phyloP scores from a whole-genome alignment of 2,329 filamentous ascomycete genomes.

The Nemania diffusa region DNA sequence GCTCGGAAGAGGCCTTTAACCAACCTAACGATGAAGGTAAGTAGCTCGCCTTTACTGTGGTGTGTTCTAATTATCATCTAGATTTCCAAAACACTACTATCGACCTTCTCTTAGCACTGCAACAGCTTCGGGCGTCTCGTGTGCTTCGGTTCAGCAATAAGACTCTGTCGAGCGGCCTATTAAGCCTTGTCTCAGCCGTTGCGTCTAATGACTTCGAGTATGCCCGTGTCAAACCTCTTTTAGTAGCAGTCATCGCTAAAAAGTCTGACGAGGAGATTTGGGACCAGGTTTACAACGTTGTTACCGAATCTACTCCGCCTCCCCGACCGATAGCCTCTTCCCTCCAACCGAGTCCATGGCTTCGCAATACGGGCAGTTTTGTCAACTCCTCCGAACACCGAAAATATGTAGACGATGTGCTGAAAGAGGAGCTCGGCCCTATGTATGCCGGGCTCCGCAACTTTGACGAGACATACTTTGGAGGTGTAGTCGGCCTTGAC shows the following conservation, averaged over 20 bases:
- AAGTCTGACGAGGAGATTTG: conserved; percentile 51
- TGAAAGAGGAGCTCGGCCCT: conserved; percentile 51
- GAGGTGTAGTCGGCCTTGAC: conserved; percentile 46
- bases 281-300: conserved; percentile 50
- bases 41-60: conserved; percentile 16
- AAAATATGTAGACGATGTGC: conserved; percentile 47
- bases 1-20: conserved; percentile 36
- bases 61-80: conserved; percentile 4
- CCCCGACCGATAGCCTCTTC: conserved; percentile 40
- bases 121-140: neutral
- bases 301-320: conserved; percentile 52
- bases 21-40: conserved; percentile 30
- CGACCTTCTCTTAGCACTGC: neutral
- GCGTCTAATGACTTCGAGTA: conserved; percentile 33
- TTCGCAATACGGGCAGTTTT: conserved; percentile 50
- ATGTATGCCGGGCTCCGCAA: conserved; percentile 49
- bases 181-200: conserved; percentile 38
- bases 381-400: conserved; percentile 52
- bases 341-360: conserved; percentile 46
- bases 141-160: neutral
- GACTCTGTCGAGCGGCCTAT: conserved; percentile 34
- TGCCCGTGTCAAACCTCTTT: conserved; percentile 49
- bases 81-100: neutral
- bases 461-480: conserved; percentile 51
- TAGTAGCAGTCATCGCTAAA: conserved; percentile 44